phyloP scores from a whole-genome alignment of 305 asterid species.

The Solanum hybrid region DNA sequence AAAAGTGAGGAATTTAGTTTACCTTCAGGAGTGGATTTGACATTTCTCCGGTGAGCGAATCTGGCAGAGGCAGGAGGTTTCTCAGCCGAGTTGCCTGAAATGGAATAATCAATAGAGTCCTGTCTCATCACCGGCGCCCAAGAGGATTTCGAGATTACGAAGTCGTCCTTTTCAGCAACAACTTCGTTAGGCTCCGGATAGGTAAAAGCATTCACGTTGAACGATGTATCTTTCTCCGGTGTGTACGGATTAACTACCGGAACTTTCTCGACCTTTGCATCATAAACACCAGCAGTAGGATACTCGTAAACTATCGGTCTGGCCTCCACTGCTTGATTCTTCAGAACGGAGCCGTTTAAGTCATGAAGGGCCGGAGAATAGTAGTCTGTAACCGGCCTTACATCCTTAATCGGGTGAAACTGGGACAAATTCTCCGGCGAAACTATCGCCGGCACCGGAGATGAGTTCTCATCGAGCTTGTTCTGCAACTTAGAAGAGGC shows the following conservation, averaged over 20 bases:
- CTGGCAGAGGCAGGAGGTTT: constrained; percentile 57
- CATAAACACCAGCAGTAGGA: neutral
- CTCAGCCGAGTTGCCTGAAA: constrained; percentile 16
- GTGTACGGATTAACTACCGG: constrained; percentile 1
- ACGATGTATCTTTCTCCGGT: neutral
- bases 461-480: constrained; percentile 18
- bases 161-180: constrained; percentile 11
- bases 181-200: neutral
- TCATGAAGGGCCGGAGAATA: neutral
- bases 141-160: constrained; percentile 19
- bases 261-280: constrained; percentile 11
- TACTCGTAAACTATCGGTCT: constrained; percentile 9
- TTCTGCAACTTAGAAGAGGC: constrained; percentile 60
- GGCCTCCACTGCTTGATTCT: neutral
- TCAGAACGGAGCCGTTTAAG: constrained; percentile 17
- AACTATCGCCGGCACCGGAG: neutral
- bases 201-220: neutral
- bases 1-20: neutral
- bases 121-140: constrained; percentile 12
- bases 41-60: constrained; percentile 54
- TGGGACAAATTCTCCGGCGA: neutral
- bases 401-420: neutral
- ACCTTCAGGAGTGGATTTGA: constrained; percentile 68
- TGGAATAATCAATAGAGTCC: constrained; percentile 12
- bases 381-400: neutral